Base-by-base conservation (phyloP, 495 filamentous ascomycete genomes). In the Aspergillus asperescens region DNA sequence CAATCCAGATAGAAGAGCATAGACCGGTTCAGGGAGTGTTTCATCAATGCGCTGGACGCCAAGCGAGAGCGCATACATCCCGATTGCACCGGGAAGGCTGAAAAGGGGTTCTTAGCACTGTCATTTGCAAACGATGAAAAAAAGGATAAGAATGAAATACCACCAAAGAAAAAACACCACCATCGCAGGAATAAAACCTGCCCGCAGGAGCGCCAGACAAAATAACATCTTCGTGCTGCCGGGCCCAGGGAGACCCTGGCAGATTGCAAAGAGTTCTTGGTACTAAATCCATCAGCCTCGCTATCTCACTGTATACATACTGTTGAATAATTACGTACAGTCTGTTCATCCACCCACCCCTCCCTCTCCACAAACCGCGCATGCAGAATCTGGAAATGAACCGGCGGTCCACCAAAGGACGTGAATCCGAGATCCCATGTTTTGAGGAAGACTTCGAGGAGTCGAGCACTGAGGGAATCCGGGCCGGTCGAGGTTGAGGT, bases 231-330 rank as follows among this genome's bases (percentile, higher is more conserved):
- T 92, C 15, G 87, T 90, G 62, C 82, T 86, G 1, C 63, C 88
- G 0, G 89, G 88, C 0, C 89, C 89, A 0, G 85, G 82, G 16
- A 91, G 78, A 9, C 83, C 82, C 64, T 91, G 88, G 41, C 80
- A 86, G 55, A 93, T 69, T 16, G 85, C 85, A 65, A 93, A 93
- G n/a, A 91, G 77, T 60, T 93, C 88, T 67, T 90, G 85, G 67
- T 87, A 93, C 84, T 88, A n/a, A 2, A n/a, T 28, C 18, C 7
- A 10, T 40, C 9, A 51, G 22, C 10, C 23, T 23, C 22, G 4
- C 22, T 24, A 4, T 12, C 22, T 25, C 38, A 23, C 12, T 41
- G n/a, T n/a, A n/a, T n/a, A 10, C 18, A 42, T 22, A n/a, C 19
- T 22, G 39, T n/a, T 29, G 4, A 9, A 40, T 28, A 5, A 12